A percentile compares a stretch with the other conserved stretches of the same genome.
Evolutionary conservation across 108 stramenopile genomes (phyloP).

Genomic region (Cylindrotheca closterium): DNA sequence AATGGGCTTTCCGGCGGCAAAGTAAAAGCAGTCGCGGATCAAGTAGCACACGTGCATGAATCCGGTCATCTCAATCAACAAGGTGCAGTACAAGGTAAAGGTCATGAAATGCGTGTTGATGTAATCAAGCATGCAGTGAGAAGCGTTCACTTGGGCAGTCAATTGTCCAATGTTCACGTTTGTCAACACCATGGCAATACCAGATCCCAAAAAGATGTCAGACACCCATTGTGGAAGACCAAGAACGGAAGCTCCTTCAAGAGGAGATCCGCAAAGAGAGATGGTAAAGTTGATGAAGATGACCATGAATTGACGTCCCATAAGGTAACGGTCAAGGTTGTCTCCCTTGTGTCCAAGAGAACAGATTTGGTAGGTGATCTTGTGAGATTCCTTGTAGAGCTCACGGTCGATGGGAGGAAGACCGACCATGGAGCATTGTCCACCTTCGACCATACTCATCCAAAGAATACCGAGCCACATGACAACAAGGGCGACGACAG

Average conservation of each 20-base stretch:
- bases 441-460: slow-evolving; percentile 78
- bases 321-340: slow-evolving; percentile 81
- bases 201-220: slow-evolving; percentile 69
- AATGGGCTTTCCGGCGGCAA: slow-evolving; percentile 50
- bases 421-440: slow-evolving; percentile 72
- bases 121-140: slow-evolving; percentile 82
- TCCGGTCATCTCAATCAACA: slow-evolving; percentile 58
- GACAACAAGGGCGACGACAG: slow-evolving; percentile 42
- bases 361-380: slow-evolving; percentile 57
- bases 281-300: slow-evolving; percentile 71
- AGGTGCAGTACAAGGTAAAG: slow-evolving; percentile 61
- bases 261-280: slow-evolving; percentile 63
- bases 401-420: slow-evolving; percentile 66
- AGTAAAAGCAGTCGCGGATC: slow-evolving; percentile 45
- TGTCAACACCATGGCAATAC: slow-evolving; percentile 75
- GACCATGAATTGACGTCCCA: slow-evolving; percentile 91
- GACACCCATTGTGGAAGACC: slow-evolving; percentile 53
- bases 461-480: slow-evolving; percentile 52
- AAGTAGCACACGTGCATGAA: slow-evolving; percentile 69
- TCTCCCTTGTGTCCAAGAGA: slow-evolving; percentile 72
- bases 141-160: slow-evolving; percentile 78
- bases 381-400: slow-evolving; percentile 71
- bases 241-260: slow-evolving; percentile 54
- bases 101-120: slow-evolving; percentile 80
- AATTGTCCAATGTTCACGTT: slow-evolving; percentile 79